phyloP scores from a whole-genome alignment of 345 rosid genomes.

The Turritis glabra region DNA sequence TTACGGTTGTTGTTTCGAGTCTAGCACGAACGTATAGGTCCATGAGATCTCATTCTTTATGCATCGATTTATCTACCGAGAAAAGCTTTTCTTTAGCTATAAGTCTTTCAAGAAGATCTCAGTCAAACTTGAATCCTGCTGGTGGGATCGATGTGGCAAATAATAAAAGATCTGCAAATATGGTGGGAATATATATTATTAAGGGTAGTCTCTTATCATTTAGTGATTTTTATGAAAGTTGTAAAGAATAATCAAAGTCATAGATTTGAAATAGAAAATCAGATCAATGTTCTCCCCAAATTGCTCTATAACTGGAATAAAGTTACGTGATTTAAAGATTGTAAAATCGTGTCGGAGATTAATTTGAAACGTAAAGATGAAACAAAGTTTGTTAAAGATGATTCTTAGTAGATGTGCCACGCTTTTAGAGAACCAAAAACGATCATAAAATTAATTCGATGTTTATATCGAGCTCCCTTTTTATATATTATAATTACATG shows the following conservation, averaged over 20 bases:
- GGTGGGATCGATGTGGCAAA: not conserved
- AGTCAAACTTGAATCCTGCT: not conserved
- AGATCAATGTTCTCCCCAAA: not conserved
- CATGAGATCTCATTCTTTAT: not conserved
- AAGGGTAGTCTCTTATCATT: not conserved
- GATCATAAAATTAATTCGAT: slow-evolving; percentile 14
- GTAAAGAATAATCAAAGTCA: not conserved
- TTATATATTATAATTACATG: not conserved
- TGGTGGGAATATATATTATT: not conserved
- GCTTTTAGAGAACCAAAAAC: slow-evolving; percentile 30
- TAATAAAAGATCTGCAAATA: no score
- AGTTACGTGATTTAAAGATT: not conserved
- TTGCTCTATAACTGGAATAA: not conserved
- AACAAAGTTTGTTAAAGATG: slow-evolving; percentile 22
- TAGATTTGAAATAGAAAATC: not conserved
- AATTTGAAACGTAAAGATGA: slow-evolving; percentile 34
- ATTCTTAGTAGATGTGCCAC: slow-evolving; percentile 16
- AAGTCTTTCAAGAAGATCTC: not conserved
- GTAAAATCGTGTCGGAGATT: not conserved
- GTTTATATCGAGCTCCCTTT: slow-evolving; percentile 1
- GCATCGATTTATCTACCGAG: not conserved
- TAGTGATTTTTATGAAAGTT: not conserved
- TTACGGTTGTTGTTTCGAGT: no score
- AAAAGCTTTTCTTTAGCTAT: not conserved
- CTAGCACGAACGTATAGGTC: not conserved